Evolutionary conservation across 1,139 yeast genomes (phyloP).

Genomic region (Insectozyma bohioensis): DNA sequence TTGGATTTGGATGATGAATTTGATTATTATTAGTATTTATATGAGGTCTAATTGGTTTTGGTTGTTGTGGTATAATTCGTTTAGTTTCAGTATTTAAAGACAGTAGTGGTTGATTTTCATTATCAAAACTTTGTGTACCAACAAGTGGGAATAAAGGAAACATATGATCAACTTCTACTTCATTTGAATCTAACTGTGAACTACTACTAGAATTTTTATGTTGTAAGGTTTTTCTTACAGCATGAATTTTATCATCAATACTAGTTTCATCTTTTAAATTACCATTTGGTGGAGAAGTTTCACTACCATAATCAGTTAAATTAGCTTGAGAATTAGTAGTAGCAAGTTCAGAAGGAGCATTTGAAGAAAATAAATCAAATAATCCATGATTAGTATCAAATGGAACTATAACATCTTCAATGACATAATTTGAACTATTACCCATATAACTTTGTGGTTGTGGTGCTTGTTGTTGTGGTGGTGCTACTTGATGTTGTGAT

Average conservation of each 20-base stretch:
- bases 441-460: slow-evolving; percentile 3
- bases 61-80: slow-evolving; percentile 8
- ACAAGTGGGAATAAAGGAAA: slow-evolving; percentile 56
- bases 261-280: neutral
- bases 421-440: slow-evolving; percentile 22
- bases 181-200: slow-evolving; percentile 12
- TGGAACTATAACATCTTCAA: slow-evolving; percentile 34
- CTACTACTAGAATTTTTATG: neutral
- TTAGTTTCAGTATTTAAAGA: slow-evolving; percentile 11
- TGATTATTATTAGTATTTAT: slow-evolving; percentile 1
- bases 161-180: slow-evolving; percentile 26
- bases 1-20: slow-evolving; percentile 3
- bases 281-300: slow-evolving; percentile 5
- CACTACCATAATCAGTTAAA: slow-evolving; percentile 6
- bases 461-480: slow-evolving; percentile 4
- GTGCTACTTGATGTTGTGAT: slow-evolving; percentile 7
- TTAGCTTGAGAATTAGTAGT: slow-evolving; percentile 1
- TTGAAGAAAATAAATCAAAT: slow-evolving; percentile 28
- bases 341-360: slow-evolving; percentile 3
- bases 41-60: slow-evolving; percentile 12
- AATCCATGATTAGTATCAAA: slow-evolving; percentile 30
- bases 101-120: slow-evolving; percentile 38
- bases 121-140: slow-evolving; percentile 45
- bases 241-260: neutral
- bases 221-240: neutral